Conservation (phyloP, 2,329 filamentous ascomycete species). For the Penicillium sp. region DNA sequence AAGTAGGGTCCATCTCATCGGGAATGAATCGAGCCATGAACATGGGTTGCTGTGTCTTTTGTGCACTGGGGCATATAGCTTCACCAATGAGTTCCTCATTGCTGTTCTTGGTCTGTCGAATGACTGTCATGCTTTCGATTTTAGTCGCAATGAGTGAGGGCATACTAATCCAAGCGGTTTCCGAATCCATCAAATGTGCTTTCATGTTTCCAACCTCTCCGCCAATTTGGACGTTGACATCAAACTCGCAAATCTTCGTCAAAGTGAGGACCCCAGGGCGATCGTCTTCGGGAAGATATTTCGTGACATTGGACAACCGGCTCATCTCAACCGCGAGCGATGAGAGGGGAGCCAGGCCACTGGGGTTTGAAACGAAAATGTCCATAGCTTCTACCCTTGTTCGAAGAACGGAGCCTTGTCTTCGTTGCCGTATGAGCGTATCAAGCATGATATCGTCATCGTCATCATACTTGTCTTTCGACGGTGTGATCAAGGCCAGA, state of each 20-base stretch:
- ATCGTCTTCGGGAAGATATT: constrained; percentile 94
- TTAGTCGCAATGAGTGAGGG: constrained; percentile 79
- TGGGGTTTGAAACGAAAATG: constrained; percentile 58
- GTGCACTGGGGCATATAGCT: constrained; percentile 41
- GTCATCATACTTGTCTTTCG: constrained; percentile 80
- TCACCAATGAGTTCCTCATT: constrained; percentile 68
- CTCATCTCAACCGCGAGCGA: constrained; percentile 72
- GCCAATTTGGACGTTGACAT: constrained; percentile 60
- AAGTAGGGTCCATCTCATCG: constrained; percentile 85
- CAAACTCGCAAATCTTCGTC: constrained; percentile 59
- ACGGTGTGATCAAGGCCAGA: constrained; percentile 81
- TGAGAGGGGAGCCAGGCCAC: constrained; percentile 63
- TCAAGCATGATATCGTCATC: constrained; percentile 95
- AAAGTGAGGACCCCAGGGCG: constrained; percentile 81
- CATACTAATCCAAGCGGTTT: constrained; percentile 75
- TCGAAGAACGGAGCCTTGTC: constrained; percentile 78
- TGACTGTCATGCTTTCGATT: constrained; percentile 58
- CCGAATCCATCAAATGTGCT: constrained; percentile 57
- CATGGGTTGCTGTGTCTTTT: constrained; percentile 49
- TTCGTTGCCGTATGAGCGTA: constrained; percentile 77
- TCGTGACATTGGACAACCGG: constrained; percentile 79
- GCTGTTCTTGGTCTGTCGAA: constrained; percentile 61
- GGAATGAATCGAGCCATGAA: constrained; percentile 87
- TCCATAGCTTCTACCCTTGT: constrained; percentile 62
- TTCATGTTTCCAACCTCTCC: constrained; percentile 63